Percentiles rank a stretch among this genome's conserved stretches.
Evolutionary conservation across 768 basidiomycete species (phyloP).

Genomic region (Clitopilus passeckerianus): DNA sequence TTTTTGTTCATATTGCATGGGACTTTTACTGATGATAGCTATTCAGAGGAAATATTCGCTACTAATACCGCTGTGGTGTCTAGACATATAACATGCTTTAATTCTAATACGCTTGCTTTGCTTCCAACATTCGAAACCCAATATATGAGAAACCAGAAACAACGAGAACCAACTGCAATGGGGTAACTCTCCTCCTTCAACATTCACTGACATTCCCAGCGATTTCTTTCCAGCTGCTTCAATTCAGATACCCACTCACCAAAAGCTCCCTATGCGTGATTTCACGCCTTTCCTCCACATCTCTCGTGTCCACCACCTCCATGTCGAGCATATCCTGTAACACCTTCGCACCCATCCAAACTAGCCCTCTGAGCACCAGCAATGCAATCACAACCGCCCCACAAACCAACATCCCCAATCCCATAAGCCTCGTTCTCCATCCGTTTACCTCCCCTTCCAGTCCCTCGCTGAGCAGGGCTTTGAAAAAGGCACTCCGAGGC

Average conservation of each 20-base stretch:
- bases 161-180: too few species aligned
- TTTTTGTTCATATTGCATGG: not conserved
- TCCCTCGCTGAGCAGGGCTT: not conserved
- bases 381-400: not conserved
- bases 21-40: not conserved
- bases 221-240: not conserved
- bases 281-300: not conserved
- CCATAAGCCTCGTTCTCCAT: not conserved
- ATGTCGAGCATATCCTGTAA: not conserved
- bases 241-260: not conserved
- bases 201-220: not conserved
- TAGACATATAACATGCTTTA: not conserved
- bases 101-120: not conserved
- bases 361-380: not conserved
- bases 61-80: not conserved
- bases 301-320: not conserved
- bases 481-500: not conserved
- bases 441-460: not conserved
- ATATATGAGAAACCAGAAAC: too few species aligned
- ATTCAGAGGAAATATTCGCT: slow-evolving; percentile 8
- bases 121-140: not conserved
- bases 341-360: not conserved
- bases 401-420: not conserved
- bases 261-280: not conserved
- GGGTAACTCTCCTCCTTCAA: not conserved